Evolutionary conservation across 169 alveolate genomes (phyloP).

Genomic region (Plasmodium yoelii): DNA sequence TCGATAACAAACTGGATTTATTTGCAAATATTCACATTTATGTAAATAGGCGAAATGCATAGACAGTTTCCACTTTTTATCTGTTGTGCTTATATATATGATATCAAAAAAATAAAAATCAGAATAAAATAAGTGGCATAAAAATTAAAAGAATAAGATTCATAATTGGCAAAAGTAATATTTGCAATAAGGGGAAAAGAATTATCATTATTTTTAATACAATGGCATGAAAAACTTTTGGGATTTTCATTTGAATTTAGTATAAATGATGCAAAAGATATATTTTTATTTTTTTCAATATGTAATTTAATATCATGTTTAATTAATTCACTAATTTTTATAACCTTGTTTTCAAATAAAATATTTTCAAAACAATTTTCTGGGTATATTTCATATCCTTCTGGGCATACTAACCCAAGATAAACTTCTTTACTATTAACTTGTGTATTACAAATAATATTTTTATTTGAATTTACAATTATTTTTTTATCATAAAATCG

Average conservation of each 20-base stretch:
- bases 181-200: constrained; percentile 4
- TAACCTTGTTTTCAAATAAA: constrained; percentile 5
- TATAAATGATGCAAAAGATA: constrained; percentile 30
- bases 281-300: constrained; percentile 10
- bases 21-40: too few relatives aligned
- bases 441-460: constrained; percentile 8
- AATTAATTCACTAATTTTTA: constrained; percentile 4
- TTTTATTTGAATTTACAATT: not conserved
- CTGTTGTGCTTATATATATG: too few relatives aligned
- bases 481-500: not conserved
- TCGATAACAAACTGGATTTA: too few relatives aligned
- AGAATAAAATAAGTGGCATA: not conserved
- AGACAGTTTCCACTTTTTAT: not conserved
- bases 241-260: constrained; percentile 42
- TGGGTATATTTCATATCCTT: constrained; percentile 32
- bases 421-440: constrained; percentile 13
- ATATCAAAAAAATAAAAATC: not conserved
- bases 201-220: constrained; percentile 8
- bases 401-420: constrained; percentile 52
- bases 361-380: constrained; percentile 36
- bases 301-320: constrained; percentile 25
- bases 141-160: not conserved
- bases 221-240: constrained; percentile 17
- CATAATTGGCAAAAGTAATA: constrained; percentile 2
- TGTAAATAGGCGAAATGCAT: not conserved